Base-by-base conservation (phyloP, 2,329 filamentous ascomycete genomes). In the Diplodia sapinea region DNA sequence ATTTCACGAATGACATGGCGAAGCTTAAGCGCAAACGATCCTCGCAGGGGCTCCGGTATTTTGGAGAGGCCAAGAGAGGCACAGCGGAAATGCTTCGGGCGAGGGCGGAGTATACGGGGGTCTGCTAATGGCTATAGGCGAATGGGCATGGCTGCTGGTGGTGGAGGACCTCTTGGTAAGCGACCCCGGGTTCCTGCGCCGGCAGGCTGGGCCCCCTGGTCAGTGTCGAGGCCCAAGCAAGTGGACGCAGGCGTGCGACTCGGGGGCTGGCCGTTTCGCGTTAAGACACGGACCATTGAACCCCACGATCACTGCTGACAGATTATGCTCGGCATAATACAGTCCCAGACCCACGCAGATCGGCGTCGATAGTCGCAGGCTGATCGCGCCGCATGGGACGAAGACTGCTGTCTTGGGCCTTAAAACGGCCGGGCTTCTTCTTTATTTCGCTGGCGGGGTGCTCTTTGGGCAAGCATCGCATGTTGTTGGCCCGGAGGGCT, bases 151-250 rank as follows among this genome's bases (percentile, higher is more conserved):
- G 23, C 8, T 12, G 5, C 20, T 17, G 15, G 50, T 13, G 36
- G 33, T 7, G 55, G 36, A 40, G 36, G 55, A 20, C 4, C 13
- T n/a, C n/a, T 17, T n/a, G 36, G 57, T 26, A 62, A 40, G 59
- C 59, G 59, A 63, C 59, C 59, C 59, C 59, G 59, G 59, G 59
- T 63, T 63, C 59, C 59, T 63, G 59, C 59, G 59, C 59, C 26
- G 36, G 20, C 11, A 15, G 13, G 38, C 26, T 59, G 55, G n/a
- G 33, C 17, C 36, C 26, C 31, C 31, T 36, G 55, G 17, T 36
- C 52, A 55, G 7, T 4, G n/a, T 1, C 4, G 56, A 12, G 23
- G 23, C 26, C 56, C 56, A 62, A 20, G 26, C 40, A 62, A 33
- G 36, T 17, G 57, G 57, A 29, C 26, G 31, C 40, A 26, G 57